Base-by-base conservation (phyloP, 116 monocot species). In the Phalaenopsis hybrid region DNA sequence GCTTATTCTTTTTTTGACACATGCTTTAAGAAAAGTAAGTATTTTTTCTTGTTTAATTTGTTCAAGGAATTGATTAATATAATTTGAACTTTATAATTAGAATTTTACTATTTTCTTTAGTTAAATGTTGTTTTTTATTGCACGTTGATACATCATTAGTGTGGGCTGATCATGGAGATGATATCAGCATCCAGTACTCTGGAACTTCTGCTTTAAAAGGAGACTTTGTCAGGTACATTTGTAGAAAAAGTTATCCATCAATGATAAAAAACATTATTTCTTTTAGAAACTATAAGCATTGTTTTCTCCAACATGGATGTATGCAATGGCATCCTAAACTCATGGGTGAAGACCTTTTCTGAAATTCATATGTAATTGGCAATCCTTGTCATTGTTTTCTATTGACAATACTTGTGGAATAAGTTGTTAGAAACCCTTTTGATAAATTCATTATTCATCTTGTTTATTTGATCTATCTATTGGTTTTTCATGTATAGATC, bases 81-180 rank as follows among this genome's bases (percentile, higher is more conserved):
- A 52, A 18, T 46, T 75, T 12, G 20, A 75, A 75, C 1, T 45
- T 33, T 20, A 21, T 75, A 41, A 75, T 75, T 45, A 75, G 8
- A 46, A 20, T 2, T 75, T n/a, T 7, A 21, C 15, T 46, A 75
- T 20, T 48, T 44, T 12, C 21, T 75, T 72, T 72, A 44, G 21
- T 46, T 33, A 77, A 63, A 46, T 78, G 5, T 59, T 61, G 6
- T 61, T n/a, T 5, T 61, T 21, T 61, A 18, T 18, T 69, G 15
- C 20, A 20, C 52, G 8, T 81, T 59, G 23, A 45, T 81, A 48
- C 48, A 41, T 10, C 86, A 86, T 84, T 84, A 99, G 99, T 92
- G 80, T 99, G 99, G 99, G 99, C 99, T 75, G 93, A 99, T 85
- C 99, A 95, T 89, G 99, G 99, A 75, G 99, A 99, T 91, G 92